Conservation (phyloP, 1,139 yeast species). For the Kodamaea derodonti region DNA sequence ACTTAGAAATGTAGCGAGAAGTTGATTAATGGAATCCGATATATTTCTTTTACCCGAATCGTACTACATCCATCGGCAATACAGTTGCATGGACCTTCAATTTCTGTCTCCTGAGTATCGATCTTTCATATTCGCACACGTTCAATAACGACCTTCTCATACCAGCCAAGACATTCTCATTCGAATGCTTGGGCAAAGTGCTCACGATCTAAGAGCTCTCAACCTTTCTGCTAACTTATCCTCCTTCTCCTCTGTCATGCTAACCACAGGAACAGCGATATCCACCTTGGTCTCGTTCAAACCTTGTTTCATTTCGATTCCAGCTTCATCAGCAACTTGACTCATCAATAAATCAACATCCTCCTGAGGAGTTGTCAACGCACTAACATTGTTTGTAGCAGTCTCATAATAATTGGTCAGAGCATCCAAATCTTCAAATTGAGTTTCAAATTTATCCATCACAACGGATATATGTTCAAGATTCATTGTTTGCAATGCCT, state of each 20-base stretch:
- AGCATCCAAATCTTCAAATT: slow-evolving; percentile 94
- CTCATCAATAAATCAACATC: slow-evolving; percentile 90
- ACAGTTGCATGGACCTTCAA: too few species aligned
- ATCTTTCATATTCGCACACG: too few species aligned
- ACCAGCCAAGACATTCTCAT: too few species aligned
- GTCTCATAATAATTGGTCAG: slow-evolving; percentile 89
- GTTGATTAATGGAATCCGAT: too few species aligned
- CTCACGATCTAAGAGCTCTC: slow-evolving; percentile 58
- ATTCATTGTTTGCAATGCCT: slow-evolving; percentile 93
- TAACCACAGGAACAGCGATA: slow-evolving; percentile 37
- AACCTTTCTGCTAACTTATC: slow-evolving; percentile 84
- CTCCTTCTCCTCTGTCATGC: slow-evolving; percentile 69
- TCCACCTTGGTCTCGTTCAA: slow-evolving; percentile 54
- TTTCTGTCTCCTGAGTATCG: too few species aligned
- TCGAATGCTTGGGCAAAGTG: too few species aligned
- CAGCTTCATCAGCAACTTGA: slow-evolving; percentile 97
- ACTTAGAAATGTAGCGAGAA: too few species aligned
- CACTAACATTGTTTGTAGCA: slow-evolving; percentile 85
- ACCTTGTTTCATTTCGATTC: slow-evolving; percentile 85
- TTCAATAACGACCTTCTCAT: too few species aligned
- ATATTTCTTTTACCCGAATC: too few species aligned
- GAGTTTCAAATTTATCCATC: slow-evolving; percentile 95
- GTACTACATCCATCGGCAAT: too few species aligned
- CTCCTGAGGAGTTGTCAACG: slow-evolving; percentile 88
- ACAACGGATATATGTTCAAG: slow-evolving; percentile 86